Percentiles rank a stretch among this genome's conserved stretches.
Evolutionary conservation across 2,329 filamentous ascomycete genomes (phyloP).

Genomic region (Furcasterigmium furcatum): DNA sequence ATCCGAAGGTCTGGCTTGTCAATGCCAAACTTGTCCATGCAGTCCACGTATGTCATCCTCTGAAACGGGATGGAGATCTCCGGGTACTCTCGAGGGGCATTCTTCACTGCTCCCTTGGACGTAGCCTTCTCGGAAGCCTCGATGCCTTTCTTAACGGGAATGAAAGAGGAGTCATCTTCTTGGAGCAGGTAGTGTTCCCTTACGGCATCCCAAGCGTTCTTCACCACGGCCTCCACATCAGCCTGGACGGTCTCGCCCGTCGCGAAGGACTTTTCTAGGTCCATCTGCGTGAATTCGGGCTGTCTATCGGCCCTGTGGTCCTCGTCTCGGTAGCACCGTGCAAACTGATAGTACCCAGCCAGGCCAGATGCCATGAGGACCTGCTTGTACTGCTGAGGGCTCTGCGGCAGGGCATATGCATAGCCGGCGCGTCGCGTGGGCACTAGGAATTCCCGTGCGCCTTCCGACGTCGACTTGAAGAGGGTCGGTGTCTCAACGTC

Average conservation of each 20-base stretch:
- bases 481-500: constrained; percentile 91
- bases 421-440: constrained; percentile 73
- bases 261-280: constrained; percentile 91
- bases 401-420: constrained; percentile 91
- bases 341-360: constrained; percentile 83
- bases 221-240: constrained; percentile 48
- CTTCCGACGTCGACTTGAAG: constrained; percentile 97
- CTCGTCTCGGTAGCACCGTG: constrained; percentile 92
- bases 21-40: constrained; percentile 77
- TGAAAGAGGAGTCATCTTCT: constrained; percentile 21
- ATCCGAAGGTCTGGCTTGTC: constrained; percentile 92
- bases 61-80: constrained; percentile 40
- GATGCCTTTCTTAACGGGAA: constrained; percentile 17
- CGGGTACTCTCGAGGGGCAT: constrained; percentile 15
- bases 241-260: constrained; percentile 67
- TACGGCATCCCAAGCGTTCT: constrained; percentile 48
- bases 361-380: constrained; percentile 92
- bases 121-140: constrained; percentile 3
- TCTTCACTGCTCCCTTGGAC: neutral
- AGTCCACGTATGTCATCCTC: constrained; percentile 67
- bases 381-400: constrained; percentile 98
- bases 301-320: constrained; percentile 89
- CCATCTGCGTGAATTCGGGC: constrained; percentile 95
- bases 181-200: constrained; percentile 34
- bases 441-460: constrained; percentile 90